Evolutionary conservation across 2,329 filamentous ascomycete species (phyloP), one percentile per base, ranked within the genome.

Genomic region (Alternaria conjuncta): DNA sequence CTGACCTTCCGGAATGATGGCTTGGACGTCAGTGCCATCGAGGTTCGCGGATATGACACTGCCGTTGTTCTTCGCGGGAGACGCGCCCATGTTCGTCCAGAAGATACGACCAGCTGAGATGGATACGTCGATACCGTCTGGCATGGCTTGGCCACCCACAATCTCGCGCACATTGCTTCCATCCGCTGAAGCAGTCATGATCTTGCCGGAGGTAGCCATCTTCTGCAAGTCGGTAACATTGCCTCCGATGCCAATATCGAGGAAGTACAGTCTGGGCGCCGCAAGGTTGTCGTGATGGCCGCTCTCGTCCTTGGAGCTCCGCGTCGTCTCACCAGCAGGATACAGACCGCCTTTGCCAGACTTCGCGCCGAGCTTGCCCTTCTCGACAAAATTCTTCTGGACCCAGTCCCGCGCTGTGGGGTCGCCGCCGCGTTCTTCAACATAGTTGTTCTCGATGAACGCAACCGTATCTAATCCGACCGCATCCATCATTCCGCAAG

Each of bases 401-500:
- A 87, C 74, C 63, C 78, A 87, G 58, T 85, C 77, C 12, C 86
- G 78, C 0, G 84, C 83, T 3, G 73, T 73, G 0, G 75, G 55
- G 2, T 78, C 69, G 0, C 87, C 75, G 1, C 80, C 78, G 5
- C 85, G 82, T 69, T 87, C 85, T 3, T 80, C 66, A 58, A 87
- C 78, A 68, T 88, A 87, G 63, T 87, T 83, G 26, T 82, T 67
- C 63, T 88, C 86, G 55, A 88, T 87, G 54, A 85, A 81, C 0
- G 82, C 79, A 4, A 87, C 84, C 0, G 84, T 87, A 57, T 88
- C 86, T 1, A 87, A 76, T 0, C 85, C 85, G 21, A 87, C 82
- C 9, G 76, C 75, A 61, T 86, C 83, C 84, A 86, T 86, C 70
- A 81, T 77, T 5, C 59, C 66, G 62, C 82, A 84, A n/a, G 81